These are phyloP conservation scores for Panicum hallii DNA, from an alignment of 202 grass and related monocot genomes.

Conservation along the genomic window DNA sequence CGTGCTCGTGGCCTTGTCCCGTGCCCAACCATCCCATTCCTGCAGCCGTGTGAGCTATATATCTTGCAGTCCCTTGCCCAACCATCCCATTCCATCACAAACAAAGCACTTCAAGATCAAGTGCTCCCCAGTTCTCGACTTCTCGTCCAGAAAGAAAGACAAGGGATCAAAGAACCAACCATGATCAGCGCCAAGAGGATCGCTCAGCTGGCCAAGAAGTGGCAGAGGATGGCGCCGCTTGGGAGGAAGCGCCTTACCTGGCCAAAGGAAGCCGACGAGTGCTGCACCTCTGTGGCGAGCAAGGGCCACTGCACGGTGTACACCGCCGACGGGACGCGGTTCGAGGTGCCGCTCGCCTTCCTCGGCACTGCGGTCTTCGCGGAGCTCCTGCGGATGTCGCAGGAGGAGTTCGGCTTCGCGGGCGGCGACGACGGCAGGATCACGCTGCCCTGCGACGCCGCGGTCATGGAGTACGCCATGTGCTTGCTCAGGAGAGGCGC, in stretches of 20 bases:
- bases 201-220: slow-evolving; percentile 58
- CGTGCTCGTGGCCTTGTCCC: slow-evolving; percentile 41
- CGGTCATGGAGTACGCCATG: slow-evolving; percentile 47
- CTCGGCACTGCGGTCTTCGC: slow-evolving; percentile 37
- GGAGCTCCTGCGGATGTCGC: slow-evolving; percentile 49
- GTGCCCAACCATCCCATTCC: background rate
- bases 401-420: slow-evolving; percentile 55
- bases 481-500: slow-evolving; percentile 45
- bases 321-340: slow-evolving; percentile 42
- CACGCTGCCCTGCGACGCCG: slow-evolving; percentile 51
- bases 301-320: slow-evolving; percentile 46
- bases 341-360: slow-evolving; percentile 48
- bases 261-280: background rate
- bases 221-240: slow-evolving; percentile 51
- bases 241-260: slow-evolving; percentile 46
- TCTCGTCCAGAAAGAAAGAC: slow-evolving; percentile 21
- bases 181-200: slow-evolving; percentile 56
- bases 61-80: no score
- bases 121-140: background rate
- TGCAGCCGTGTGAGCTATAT: background rate
- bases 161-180: background rate
- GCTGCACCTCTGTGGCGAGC: slow-evolving; percentile 22
- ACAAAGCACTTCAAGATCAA: background rate
- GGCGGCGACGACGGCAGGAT: slow-evolving; percentile 43
- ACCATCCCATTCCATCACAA: background rate